Base-by-base conservation (phyloP, 2,329 filamentous ascomycete genomes). In the Fusarium odoratissimum region DNA sequence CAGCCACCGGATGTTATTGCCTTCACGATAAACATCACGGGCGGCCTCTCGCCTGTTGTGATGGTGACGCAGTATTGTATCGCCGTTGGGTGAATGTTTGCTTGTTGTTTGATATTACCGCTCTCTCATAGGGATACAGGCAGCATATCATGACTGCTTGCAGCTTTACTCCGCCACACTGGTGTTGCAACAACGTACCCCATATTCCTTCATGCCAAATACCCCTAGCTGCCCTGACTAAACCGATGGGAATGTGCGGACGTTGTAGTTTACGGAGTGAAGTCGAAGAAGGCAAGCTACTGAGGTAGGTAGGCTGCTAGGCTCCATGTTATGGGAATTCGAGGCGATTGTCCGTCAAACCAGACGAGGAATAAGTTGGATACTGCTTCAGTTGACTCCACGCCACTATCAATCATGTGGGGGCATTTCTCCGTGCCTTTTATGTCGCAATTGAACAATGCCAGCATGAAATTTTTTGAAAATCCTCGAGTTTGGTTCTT, bases 21-120 rank as follows among this genome's bases (percentile, higher is more conserved):
- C 16, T 25, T 21, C 42, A 41, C 42, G 31, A 55, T 37, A 49
- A 40, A 16, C 45, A 60, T 67, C 48, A 41, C 35, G 41, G 70
- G 70, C 66, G 70, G 70, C 70, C 70, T 73, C 70, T 70, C 41
- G 65, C 42, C 38, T 59, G n/a, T 35, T 48, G 33, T 33, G 55
- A n/a, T 25, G 30, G 19, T 72, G 46, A 69, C 40, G 57, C 60
- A 31, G 31, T 48, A 9, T 30, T 21, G 25, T 42, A 13, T 57
- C 19, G 23, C n/a, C 10, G 37, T 46, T 13, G 17, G n/a, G 30
- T 44, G 23, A 28, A 33, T 17, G 14, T 28, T 45, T 40, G 28
- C 23, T 52, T 38, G 25, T 61, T 23, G 38, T 14, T 35, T n/a
- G 28, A 25, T 52, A 31, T 60, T 52, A n/a, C 30, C 11, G 35